Evolutionary conservation across 768 basidiomycete genomes (phyloP).

Genomic region (Russula virescens): DNA sequence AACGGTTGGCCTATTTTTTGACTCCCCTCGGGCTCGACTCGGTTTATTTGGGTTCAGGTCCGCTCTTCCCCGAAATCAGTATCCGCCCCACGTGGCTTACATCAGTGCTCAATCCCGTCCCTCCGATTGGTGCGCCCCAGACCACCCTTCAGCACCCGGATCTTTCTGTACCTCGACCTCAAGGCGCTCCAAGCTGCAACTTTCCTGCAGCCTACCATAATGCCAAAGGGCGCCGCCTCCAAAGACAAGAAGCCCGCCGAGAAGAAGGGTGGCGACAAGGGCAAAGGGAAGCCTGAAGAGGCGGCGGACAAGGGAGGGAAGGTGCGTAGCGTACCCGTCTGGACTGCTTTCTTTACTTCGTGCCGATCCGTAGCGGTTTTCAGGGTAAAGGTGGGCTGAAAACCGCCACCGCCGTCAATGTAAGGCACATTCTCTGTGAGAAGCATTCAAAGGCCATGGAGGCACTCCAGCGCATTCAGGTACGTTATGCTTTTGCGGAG

Average conservation of each 20-base stretch:
- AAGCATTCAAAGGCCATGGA: conserved; percentile 78
- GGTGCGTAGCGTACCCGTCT: neutral
- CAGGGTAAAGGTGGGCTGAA: conserved; percentile 60
- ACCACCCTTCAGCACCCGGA: neutral
- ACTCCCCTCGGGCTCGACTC: neutral
- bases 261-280: conserved; percentile 32
- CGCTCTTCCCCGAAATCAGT: neutral
- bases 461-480: conserved; percentile 75
- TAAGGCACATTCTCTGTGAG: conserved; percentile 84
- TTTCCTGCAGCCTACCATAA: too few species aligned
- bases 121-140: conserved; percentile 10
- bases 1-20: too few species aligned
- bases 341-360: neutral
- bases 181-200: neutral
- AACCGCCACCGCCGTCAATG: conserved; percentile 75
- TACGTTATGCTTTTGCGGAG: conserved; percentile 29
- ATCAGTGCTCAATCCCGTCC: conserved; percentile 3
- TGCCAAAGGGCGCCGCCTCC: conserved; percentile 19
- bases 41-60: neutral
- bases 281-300: conserved; percentile 16
- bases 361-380: neutral
- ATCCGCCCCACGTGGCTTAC: conserved; percentile 2
- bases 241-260: conserved; percentile 41
- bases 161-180: neutral
- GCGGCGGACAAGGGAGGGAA: conserved; percentile 11